phyloP scores from a whole-genome alignment of 805 yeast genomes.

The Kluyveromyces dobzhanskii region DNA sequence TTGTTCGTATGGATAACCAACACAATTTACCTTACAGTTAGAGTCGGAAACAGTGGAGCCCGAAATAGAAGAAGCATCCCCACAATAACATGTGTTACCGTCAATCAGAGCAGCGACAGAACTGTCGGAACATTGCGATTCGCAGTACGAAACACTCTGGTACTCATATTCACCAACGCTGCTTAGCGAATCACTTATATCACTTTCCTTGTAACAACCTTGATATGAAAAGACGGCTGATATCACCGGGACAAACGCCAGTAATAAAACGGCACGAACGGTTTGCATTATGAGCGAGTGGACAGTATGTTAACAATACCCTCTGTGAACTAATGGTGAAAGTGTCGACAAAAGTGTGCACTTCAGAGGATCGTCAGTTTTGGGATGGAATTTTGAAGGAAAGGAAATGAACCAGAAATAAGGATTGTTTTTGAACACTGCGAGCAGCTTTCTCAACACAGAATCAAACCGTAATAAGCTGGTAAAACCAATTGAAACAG shows the following conservation, averaged over 20 bases:
- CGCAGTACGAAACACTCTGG: conserved; percentile 56
- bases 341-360: too few species aligned
- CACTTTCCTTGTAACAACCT: conserved; percentile 31
- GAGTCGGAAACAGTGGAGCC: conserved; percentile 29
- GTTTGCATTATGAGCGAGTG: neutral
- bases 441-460: too few species aligned
- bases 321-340: too few species aligned
- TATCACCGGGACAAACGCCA: conserved; percentile 1
- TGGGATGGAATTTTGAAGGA: too few species aligned
- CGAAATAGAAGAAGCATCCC: conserved; percentile 32
- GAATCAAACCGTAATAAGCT: too few species aligned
- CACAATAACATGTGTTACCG: conserved; percentile 63
- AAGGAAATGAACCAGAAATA: too few species aligned
- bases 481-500: too few species aligned
- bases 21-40: conserved; percentile 42
- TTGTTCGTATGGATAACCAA: conserved; percentile 50
- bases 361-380: too few species aligned
- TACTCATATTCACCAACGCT: conserved; percentile 42
- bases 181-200: conserved; percentile 18
- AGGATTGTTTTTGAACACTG: too few species aligned
- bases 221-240: conserved; percentile 13
- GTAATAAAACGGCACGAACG: neutral
- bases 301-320: too few species aligned
- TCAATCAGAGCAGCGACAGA: conserved; percentile 42
- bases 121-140: conserved; percentile 41